Conservation (phyloP, 1,284 basidiomycete species). For the Heterobasidion annosum region DNA sequence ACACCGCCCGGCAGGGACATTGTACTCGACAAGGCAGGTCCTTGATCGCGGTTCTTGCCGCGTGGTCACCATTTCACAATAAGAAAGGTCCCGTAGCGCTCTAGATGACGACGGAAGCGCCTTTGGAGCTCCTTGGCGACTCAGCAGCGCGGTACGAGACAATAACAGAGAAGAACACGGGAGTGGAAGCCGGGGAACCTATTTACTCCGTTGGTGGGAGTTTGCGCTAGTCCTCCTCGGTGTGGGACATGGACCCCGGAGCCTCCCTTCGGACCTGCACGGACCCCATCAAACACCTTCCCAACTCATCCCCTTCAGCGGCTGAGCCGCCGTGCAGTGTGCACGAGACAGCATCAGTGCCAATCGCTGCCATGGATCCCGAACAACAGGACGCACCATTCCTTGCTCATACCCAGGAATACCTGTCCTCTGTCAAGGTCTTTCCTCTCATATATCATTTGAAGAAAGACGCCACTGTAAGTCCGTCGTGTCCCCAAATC, state of each 20-base stretch:
- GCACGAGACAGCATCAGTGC: too few relatives aligned
- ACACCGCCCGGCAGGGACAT: slow-evolving; percentile 11
- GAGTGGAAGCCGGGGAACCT: too few relatives aligned
- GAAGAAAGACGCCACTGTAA: slow-evolving; percentile 59
- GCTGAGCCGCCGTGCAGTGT: too few relatives aligned
- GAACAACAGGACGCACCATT: slow-evolving; percentile 22
- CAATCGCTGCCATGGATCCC: slow-evolving; percentile 13
- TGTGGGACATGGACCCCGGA: too few relatives aligned
- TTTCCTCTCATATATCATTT: slow-evolving; percentile 68
- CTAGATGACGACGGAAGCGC: neutral
- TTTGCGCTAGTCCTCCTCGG: too few relatives aligned
- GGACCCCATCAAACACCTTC: too few relatives aligned
- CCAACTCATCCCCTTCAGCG: too few relatives aligned
- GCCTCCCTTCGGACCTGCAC: too few relatives aligned
- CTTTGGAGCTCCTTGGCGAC: neutral
- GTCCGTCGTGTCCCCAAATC: slow-evolving; percentile 17
- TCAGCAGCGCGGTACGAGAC: neutral
- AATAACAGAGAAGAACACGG: slow-evolving; percentile 6
- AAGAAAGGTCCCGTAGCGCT: neutral
- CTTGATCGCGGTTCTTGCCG: slow-evolving; percentile 6
- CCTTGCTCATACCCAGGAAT: slow-evolving; percentile 46
- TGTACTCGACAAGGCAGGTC: slow-evolving; percentile 7
- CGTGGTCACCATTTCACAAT: slow-evolving; percentile 6
- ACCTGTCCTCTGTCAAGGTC: slow-evolving; percentile 54
- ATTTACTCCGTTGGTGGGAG: too few relatives aligned